These are phyloP conservation scores for Candida xyloterini DNA, from an alignment of 805 yeast genomes.

Conservation along the genomic window DNA sequence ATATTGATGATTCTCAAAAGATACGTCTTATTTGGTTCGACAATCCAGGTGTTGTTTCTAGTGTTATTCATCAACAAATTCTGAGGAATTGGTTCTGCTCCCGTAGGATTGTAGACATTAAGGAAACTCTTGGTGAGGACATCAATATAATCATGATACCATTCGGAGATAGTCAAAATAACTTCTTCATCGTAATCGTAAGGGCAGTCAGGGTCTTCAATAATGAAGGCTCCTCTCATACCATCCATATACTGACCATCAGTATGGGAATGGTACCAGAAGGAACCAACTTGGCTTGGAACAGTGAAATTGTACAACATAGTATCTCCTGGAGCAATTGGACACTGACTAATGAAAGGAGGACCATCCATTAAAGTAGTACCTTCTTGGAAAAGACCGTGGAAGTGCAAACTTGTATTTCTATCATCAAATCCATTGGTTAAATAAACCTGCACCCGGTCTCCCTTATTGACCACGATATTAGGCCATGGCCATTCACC, in stretches of 20 bases:
- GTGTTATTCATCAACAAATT: conserved; percentile 78
- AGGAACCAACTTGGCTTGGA: conserved; percentile 78
- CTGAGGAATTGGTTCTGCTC: conserved; percentile 97
- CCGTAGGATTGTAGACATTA: conserved; percentile 83
- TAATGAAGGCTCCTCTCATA: conserved; percentile 73
- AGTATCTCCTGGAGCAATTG: conserved; percentile 75
- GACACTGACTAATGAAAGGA: conserved; percentile 84
- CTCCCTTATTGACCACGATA: conserved; percentile 73
- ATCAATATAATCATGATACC: conserved; percentile 73
- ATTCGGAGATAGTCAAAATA: conserved; percentile 67
- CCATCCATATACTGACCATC: conserved; percentile 93
- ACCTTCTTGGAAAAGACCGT: conserved; percentile 84
- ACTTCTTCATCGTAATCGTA: conserved; percentile 81
- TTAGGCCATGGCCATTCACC: conserved; percentile 82
- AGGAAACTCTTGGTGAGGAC: conserved; percentile 56
- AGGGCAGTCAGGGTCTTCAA: conserved; percentile 60
- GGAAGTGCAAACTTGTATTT: conserved; percentile 86
- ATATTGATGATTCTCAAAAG: conserved; percentile 74
- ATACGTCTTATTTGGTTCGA: conserved; percentile 84
- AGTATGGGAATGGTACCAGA: conserved; percentile 97
- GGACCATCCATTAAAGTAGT: conserved; percentile 88
- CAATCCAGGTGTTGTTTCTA: conserved; percentile 68
- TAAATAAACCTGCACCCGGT: conserved; percentile 67
- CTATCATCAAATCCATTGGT: conserved; percentile 68
- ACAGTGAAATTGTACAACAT: conserved; percentile 83